Base-by-base conservation (phyloP, 306 rosid genomes). In the Trichosanthes cucumerina region DNA sequence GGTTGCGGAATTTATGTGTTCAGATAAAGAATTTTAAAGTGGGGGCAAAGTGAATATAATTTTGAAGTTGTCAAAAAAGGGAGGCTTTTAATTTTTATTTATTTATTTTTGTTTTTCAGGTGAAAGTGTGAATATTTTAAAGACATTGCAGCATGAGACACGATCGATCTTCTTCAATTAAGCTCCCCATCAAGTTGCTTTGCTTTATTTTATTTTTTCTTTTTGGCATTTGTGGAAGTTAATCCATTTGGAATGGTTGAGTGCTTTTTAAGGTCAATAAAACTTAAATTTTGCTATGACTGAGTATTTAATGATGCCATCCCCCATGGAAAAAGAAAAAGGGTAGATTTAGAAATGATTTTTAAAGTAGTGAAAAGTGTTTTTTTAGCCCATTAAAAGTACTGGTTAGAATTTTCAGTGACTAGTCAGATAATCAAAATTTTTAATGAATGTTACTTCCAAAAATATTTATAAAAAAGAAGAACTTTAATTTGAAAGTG, bases 61-160 rank as follows among this genome's bases (percentile, higher is more conserved):
- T 3, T 68, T 68, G 4, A 68, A 38, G 3, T 68, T 66, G 49
- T 34, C 73, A 70, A 70, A 69, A 69, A 70, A 44, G 6, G 23
- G 34, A 13, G 56, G 36, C 75, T 41, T 43, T 28, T 31, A 9
- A 4, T 49, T 49, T 14, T 14, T 53, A 19, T 5, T 47, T 47
- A 16, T 53, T 19, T 26, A 3, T 23, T 43, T 38, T 10, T 41
- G 23, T 69, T 69, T 69, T 43, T 21, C 54, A 69, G 54, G 53
- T 69, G 53, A 44, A 65, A 33, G 26, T n/a, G 4, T 69, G 33
- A 21, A 41, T 21, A 69, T 69, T 39, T 43, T 39, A 69, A 69
- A 69, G 74, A 41, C 50, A 66, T 66, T 18, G 74, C 6, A 63
- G 70, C 70, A 66, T 38, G 74, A 24, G 74, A 66, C 49, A 36